These are phyloP conservation scores for Tricholoma sp. DNA, from an alignment of 768 basidiomycete species.

Conservation along the genomic window DNA sequence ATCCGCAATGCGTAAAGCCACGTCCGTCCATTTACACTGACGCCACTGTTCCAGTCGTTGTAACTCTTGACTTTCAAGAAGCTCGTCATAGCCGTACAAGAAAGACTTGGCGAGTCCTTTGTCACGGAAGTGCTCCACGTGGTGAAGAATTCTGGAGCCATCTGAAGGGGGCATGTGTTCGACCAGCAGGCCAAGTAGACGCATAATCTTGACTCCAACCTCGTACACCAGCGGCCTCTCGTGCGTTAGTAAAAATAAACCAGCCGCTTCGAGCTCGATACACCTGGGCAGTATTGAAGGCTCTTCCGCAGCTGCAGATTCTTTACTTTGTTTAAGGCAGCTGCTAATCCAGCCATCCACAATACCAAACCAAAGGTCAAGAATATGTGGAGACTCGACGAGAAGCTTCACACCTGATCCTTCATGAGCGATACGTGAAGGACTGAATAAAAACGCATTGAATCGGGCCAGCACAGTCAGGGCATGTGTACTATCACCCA, in stretches of 20 bases:
- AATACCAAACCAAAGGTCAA: slow-evolving; percentile 69
- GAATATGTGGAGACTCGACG: slow-evolving; percentile 61
- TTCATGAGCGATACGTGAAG: slow-evolving; percentile 57
- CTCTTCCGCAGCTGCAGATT: slow-evolving; percentile 35
- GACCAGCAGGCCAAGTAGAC: slow-evolving; percentile 48
- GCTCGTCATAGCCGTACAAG: slow-evolving; percentile 60
- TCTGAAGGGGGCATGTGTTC: slow-evolving; percentile 34
- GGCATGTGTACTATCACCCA: slow-evolving; percentile 53
- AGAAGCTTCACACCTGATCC: slow-evolving; percentile 57
- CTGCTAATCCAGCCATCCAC: slow-evolving; percentile 65
- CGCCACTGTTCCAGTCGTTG: slow-evolving; percentile 65
- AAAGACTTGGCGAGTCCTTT: slow-evolving; percentile 39
- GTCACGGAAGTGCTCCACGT: slow-evolving; percentile 53
- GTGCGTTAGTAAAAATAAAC: slow-evolving; percentile 69
- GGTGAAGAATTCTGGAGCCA: slow-evolving; percentile 25
- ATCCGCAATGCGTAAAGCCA: slow-evolving; percentile 65
- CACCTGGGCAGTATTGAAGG: slow-evolving; percentile 40
- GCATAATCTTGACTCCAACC: slow-evolving; percentile 60
- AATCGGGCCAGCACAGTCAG: slow-evolving; percentile 58
- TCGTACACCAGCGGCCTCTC: slow-evolving; percentile 44
- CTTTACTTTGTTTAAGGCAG: slow-evolving; percentile 36
- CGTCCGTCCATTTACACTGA: slow-evolving; percentile 48
- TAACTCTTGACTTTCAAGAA: slow-evolving; percentile 57
- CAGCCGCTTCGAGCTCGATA: slow-evolving; percentile 65
- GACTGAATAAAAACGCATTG: slow-evolving; percentile 70